Conservation (phyloP, 202 grass and related monocot genomes). For the Digitaria exilis region DNA sequence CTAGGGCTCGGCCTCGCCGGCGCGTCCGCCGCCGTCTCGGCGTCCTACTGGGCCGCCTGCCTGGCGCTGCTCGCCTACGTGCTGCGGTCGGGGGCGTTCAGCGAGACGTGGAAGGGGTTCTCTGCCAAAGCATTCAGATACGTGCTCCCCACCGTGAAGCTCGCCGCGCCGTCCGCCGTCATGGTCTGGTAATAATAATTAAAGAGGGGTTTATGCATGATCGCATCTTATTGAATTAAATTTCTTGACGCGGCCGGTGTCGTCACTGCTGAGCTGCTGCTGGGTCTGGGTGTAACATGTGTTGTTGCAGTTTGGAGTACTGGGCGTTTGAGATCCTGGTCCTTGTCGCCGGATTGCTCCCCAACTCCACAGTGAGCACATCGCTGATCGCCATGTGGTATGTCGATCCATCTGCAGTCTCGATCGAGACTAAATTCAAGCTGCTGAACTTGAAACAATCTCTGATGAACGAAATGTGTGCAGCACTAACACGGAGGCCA, state of each 20-base stretch:
- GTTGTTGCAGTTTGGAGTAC: constrained; percentile 61
- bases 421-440: background rate
- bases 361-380: constrained; percentile 80
- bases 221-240: too few species aligned
- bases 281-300: background rate
- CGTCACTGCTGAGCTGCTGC: too few species aligned
- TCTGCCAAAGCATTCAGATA: constrained; percentile 54
- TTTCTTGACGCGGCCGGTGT: too few species aligned
- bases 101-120: constrained; percentile 67
- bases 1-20: constrained; percentile 60
- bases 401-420: too few species aligned
- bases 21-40: constrained; percentile 46
- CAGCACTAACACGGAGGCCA: constrained; percentile 77
- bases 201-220: too few species aligned
- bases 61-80: constrained; percentile 56
- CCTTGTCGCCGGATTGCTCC: constrained; percentile 72
- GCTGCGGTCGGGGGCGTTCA: constrained; percentile 37
- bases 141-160: constrained; percentile 62
- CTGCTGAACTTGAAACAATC: background rate
- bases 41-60: constrained; percentile 63
- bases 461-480: background rate
- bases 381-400: constrained; percentile 94
- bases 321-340: constrained; percentile 91
- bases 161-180: constrained; percentile 73
- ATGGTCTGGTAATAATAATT: constrained; percentile 99